Evolutionary conservation across 345 rosid species (phyloP).

Genomic region (Dipteronia sinensis): DNA sequence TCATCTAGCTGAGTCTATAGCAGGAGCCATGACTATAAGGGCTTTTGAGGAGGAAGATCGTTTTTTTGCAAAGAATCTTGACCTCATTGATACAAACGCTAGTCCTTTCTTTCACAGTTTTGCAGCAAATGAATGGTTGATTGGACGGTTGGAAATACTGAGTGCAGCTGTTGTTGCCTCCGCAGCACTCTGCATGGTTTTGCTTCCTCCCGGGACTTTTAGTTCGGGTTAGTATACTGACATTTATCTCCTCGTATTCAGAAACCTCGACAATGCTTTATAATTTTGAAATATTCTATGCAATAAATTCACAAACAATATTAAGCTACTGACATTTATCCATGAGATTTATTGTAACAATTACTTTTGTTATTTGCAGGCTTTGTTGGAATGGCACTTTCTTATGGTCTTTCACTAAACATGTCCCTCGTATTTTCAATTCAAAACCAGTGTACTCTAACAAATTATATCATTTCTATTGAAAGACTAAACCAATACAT

Average conservation of each 20-base stretch:
- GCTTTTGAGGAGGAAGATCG: conserved; percentile 91
- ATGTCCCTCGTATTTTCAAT: conserved; percentile 69
- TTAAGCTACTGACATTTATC: conserved; percentile 2
- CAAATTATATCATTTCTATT: conserved; percentile 88
- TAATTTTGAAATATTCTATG: neutral
- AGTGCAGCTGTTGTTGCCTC: conserved; percentile 79
- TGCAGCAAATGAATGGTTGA: conserved; percentile 91
- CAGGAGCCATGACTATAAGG: conserved; percentile 84
- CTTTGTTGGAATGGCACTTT: conserved; percentile 96
- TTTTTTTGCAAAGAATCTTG: conserved; percentile 70
- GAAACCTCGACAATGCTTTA: neutral
- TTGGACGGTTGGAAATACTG: conserved; percentile 77
- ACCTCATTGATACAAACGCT: conserved; percentile 76
- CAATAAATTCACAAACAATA: neutral
- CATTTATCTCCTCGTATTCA: neutral
- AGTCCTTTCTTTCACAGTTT: conserved; percentile 92
- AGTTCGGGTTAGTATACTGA: conserved; percentile 62
- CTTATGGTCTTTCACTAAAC: conserved; percentile 91
- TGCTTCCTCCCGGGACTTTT: conserved; percentile 92
- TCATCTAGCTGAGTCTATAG: conserved; percentile 91
- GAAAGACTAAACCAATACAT: conserved; percentile 95
- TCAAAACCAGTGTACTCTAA: conserved; percentile 84
- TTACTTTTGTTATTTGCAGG: conserved; percentile 49
- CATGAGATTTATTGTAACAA: neutral
- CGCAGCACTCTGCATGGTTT: conserved; percentile 88